Evolutionary conservation across 2,329 filamentous ascomycete genomes (phyloP).

Genomic region (Colletotrichum paranaense): DNA sequence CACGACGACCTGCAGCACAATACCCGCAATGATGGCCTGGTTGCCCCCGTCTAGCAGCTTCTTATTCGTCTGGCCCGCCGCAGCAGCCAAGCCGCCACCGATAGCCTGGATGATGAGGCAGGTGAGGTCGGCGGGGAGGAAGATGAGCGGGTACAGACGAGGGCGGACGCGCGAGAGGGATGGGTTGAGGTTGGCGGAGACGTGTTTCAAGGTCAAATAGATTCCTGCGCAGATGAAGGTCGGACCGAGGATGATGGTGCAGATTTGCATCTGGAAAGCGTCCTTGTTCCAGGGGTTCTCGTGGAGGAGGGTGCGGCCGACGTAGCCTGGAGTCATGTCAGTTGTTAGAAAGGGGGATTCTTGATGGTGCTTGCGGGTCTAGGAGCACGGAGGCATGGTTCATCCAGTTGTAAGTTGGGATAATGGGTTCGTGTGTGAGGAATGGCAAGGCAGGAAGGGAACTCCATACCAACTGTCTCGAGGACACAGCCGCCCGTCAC

Average conservation of each 20-base stretch:
- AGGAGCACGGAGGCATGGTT: conserved; percentile 1
- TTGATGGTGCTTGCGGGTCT: background rate
- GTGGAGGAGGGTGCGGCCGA: conserved; percentile 62
- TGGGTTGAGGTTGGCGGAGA: conserved; percentile 61
- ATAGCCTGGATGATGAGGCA: conserved; percentile 69
- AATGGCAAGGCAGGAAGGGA: background rate
- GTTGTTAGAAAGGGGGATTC: background rate
- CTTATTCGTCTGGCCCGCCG: conserved; percentile 52
- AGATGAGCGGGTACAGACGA: conserved; percentile 65
- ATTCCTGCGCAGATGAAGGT: conserved; percentile 71
- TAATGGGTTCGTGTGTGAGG: background rate
- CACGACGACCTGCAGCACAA: conserved; percentile 64
- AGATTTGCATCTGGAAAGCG: conserved; percentile 70
- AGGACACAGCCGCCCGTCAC: conserved; percentile 61
- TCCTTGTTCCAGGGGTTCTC: conserved; percentile 64
- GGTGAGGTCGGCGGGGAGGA: conserved; percentile 69
- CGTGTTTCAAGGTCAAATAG: conserved; percentile 73
- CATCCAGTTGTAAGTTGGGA: background rate
- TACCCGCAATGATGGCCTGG: conserved; percentile 64
- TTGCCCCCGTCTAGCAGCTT: conserved; percentile 58
- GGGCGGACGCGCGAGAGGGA: conserved; percentile 62
- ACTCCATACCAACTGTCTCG: conserved; percentile 59
- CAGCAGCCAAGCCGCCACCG: conserved; percentile 66
- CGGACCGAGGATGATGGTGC: conserved; percentile 68
- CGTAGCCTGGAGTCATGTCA: conserved; percentile 56